A percentile compares a stretch with the other conserved stretches of the same genome.
phyloP scores from a whole-genome alignment of 2,329 filamentous ascomycete genomes.

The Ambrosiella xylebori region DNA sequence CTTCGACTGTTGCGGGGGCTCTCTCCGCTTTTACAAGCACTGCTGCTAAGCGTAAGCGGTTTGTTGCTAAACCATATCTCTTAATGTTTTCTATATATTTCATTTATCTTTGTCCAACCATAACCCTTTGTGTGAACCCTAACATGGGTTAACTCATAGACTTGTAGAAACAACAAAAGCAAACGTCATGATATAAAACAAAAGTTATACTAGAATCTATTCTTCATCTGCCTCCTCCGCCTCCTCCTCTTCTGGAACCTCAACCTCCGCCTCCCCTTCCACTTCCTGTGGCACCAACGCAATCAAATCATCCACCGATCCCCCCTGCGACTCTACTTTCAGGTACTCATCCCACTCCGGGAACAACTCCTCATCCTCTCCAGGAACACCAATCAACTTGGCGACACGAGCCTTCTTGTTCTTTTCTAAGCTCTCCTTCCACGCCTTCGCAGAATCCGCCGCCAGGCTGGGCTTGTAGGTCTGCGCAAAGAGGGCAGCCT shows the following conservation, averaged over 20 bases:
- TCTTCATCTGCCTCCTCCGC: conserved; percentile 1
- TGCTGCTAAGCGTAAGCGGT: conserved; percentile 16
- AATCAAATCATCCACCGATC: conserved; percentile 17
- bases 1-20: conserved; percentile 18
- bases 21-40: conserved; percentile 18
- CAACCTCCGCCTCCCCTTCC: conserved; percentile 14
- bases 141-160: background rate
- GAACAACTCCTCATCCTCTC: conserved; percentile 74
- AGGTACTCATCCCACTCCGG: conserved; percentile 92
- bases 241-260: conserved; percentile 8
- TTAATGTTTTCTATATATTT: background rate
- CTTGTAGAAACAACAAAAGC: background rate
- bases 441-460: conserved; percentile 48
- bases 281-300: conserved; percentile 33
- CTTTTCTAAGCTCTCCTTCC: conserved; percentile 75
- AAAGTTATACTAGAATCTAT: background rate
- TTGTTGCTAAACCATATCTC: background rate
- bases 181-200: background rate
- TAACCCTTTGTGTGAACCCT: too few relatives aligned
- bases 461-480: conserved; percentile 82
- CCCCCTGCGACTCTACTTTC: conserved; percentile 57
- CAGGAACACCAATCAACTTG: conserved; percentile 67
- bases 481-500: conserved; percentile 82
- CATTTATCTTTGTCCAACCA: background rate
- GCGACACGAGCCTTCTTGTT: conserved; percentile 71